Percentiles rank a stretch among this genome's conserved stretches.
Conservation (phyloP, 768 basidiomycete genomes). For the Phaeolepiota aurea region DNA sequence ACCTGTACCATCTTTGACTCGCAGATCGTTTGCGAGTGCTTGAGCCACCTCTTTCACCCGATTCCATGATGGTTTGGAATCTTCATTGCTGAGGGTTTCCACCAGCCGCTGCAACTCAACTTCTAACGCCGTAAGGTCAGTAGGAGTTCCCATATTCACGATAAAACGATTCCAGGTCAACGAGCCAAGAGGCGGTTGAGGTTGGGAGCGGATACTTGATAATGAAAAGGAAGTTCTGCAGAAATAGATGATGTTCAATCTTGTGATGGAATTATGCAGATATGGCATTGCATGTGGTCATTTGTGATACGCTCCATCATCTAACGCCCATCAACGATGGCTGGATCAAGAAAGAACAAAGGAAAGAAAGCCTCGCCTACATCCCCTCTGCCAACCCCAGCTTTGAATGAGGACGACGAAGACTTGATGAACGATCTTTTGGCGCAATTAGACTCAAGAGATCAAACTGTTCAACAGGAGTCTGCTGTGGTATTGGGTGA, state of each 20-base stretch:
- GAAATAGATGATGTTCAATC: too few relatives aligned
- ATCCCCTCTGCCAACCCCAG: slow-evolving; percentile 17
- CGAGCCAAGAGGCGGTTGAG: background rate
- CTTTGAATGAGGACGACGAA: slow-evolving; percentile 37
- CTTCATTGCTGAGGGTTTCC: slow-evolving; percentile 15
- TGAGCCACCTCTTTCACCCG: slow-evolving; percentile 43
- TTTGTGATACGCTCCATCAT: too few relatives aligned
- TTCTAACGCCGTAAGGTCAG: slow-evolving; percentile 26
- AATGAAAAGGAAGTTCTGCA: too few relatives aligned
- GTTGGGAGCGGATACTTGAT: too few relatives aligned
- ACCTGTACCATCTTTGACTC: slow-evolving; percentile 48
- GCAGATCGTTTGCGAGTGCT: slow-evolving; percentile 54
- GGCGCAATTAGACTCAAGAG: slow-evolving; percentile 63
- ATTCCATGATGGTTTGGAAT: slow-evolving; percentile 35
- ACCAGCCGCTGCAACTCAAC: slow-evolving; percentile 26
- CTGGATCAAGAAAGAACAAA: slow-evolving; percentile 49
- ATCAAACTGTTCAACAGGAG: slow-evolving; percentile 40
- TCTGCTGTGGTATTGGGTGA: slow-evolving; percentile 40
- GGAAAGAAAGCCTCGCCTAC: slow-evolving; percentile 31
- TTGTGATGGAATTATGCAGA: too few relatives aligned
- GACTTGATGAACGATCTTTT: slow-evolving; percentile 70
- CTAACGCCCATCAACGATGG: slow-evolving; percentile 31
- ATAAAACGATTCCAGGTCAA: background rate
- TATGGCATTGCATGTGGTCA: too few relatives aligned
- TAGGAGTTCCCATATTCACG: slow-evolving; percentile 9